Percentiles rank a stretch among this genome's conserved stretches.
phyloP scores from a whole-genome alignment of 2,329 filamentous ascomycete genomes.

The Bipolaris oryzae region DNA sequence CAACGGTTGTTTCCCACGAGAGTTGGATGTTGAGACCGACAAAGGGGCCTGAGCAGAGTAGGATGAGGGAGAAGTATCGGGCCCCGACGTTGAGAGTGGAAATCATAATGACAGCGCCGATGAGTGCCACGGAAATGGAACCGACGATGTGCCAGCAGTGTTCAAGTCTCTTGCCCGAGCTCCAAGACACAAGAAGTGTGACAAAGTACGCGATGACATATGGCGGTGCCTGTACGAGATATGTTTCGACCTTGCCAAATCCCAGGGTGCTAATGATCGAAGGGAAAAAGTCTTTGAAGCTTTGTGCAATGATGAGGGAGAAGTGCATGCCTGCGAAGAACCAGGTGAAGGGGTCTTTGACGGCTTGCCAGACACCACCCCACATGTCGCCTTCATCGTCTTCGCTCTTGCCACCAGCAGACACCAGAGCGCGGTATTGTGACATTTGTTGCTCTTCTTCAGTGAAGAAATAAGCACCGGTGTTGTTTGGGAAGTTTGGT shows the following conservation, averaged over 20 bases:
- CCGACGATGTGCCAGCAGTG: conserved; percentile 38
- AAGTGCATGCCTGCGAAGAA: conserved; percentile 50
- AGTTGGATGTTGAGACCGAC: conserved; percentile 50
- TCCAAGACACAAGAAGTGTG: conserved; percentile 31
- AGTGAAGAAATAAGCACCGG: conserved; percentile 13
- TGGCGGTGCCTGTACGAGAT: conserved; percentile 52
- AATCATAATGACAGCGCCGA: conserved; percentile 35
- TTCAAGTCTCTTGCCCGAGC: conserved; percentile 36
- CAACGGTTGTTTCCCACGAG: conserved; percentile 52
- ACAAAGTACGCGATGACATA: conserved; percentile 42
- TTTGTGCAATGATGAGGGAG: conserved; percentile 29
- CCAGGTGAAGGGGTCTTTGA: conserved; percentile 50
- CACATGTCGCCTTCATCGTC: conserved; percentile 47
- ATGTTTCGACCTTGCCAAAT: conserved; percentile 36
- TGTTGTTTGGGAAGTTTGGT: conserved; percentile 34
- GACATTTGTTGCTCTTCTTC: conserved; percentile 23
- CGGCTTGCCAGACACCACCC: conserved; percentile 44
- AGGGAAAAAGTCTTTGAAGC: conserved; percentile 41
- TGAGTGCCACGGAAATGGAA: conserved; percentile 22
- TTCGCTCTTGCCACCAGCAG: conserved; percentile 13
- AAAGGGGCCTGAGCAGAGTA: conserved; percentile 46
- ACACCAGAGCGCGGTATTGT: conserved; percentile 32
- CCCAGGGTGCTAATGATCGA: conserved; percentile 28
- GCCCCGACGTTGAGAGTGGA: conserved; percentile 36
- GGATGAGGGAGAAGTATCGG: conserved; percentile 38